Percentiles rank a stretch among this genome's conserved stretches.
Conservation (phyloP, 306 rosid species). For the Cicer cuneatum region DNA sequence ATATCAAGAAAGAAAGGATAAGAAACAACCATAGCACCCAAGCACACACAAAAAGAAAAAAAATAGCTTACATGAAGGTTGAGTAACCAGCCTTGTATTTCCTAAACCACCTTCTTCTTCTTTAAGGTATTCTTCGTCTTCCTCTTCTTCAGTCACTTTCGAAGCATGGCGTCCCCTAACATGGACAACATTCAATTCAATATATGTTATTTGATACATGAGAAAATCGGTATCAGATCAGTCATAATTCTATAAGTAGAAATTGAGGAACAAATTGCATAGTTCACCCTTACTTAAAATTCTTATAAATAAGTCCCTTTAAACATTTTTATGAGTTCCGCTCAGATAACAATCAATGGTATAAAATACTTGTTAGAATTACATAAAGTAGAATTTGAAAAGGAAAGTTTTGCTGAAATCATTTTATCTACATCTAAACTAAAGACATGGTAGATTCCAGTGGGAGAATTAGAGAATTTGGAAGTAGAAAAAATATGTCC, state of each 20-base stretch:
- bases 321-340: neutral
- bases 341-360: neutral
- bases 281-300: neutral
- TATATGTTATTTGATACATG: slow-evolving; percentile 12
- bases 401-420: neutral
- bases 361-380: neutral
- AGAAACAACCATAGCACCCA: slow-evolving; percentile 6
- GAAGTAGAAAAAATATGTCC: neutral
- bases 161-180: slow-evolving; percentile 98
- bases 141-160: slow-evolving; percentile 98
- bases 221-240: slow-evolving; percentile 11
- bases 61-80: slow-evolving; percentile 81
- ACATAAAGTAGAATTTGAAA: neutral
- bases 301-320: neutral
- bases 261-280: slow-evolving; percentile 4
- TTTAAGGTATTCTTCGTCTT: slow-evolving; percentile 94
- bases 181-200: slow-evolving; percentile 36
- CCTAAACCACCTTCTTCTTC: slow-evolving; percentile 92
- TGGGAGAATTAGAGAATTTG: neutral
- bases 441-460: neutral
- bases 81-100: slow-evolving; percentile 78
- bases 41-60: slow-evolving; percentile 12
- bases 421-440: neutral
- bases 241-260: slow-evolving; percentile 22
- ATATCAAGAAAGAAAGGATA: neutral